Conservation (phyloP, 2,329 filamentous ascomycete genomes). For the Pyrenochaeta sp. region DNA sequence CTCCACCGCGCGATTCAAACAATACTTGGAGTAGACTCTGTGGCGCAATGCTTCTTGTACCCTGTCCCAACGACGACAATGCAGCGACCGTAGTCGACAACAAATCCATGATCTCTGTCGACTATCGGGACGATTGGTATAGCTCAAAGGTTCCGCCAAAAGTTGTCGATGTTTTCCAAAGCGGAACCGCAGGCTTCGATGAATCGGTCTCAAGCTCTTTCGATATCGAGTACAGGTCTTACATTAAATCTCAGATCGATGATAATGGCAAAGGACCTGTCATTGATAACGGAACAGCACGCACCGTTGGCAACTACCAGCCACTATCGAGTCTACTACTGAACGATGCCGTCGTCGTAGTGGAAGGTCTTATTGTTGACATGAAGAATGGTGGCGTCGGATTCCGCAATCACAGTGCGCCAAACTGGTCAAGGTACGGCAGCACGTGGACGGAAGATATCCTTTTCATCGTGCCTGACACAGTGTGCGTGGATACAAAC, state of each 20-base stretch:
- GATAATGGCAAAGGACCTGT: constrained; percentile 2
- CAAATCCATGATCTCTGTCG: constrained; percentile 2
- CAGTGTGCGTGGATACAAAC: constrained; percentile 56
- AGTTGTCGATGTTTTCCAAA: constrained; percentile 49
- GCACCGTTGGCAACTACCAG: constrained; percentile 41
- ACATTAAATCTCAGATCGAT: constrained; percentile 7
- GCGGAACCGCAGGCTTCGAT: constrained; percentile 40
- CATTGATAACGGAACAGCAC: constrained; percentile 43
- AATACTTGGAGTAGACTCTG: constrained; percentile 48
- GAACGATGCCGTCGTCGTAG: constrained; percentile 39
- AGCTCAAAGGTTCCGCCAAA: constrained; percentile 46
- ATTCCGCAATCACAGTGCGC: constrained; percentile 57
- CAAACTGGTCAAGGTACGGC: constrained; percentile 44
- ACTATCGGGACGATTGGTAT: constrained; percentile 31
- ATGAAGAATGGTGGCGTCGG: constrained; percentile 54
- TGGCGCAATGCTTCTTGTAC: constrained; percentile 15
- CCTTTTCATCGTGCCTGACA: constrained; percentile 58
- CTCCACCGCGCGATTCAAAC: constrained; percentile 43
- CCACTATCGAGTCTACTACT: constrained; percentile 45
- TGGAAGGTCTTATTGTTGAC: constrained; percentile 59
- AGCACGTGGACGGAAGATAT: constrained; percentile 59
- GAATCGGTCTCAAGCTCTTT: constrained; percentile 54
- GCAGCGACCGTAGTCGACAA: constrained; percentile 1
- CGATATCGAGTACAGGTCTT: constrained; percentile 53
- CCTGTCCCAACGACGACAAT: constrained; percentile 35